phyloP scores from a whole-genome alignment of 805 yeast species.

The Saccharomycopsis synnaedendra region DNA sequence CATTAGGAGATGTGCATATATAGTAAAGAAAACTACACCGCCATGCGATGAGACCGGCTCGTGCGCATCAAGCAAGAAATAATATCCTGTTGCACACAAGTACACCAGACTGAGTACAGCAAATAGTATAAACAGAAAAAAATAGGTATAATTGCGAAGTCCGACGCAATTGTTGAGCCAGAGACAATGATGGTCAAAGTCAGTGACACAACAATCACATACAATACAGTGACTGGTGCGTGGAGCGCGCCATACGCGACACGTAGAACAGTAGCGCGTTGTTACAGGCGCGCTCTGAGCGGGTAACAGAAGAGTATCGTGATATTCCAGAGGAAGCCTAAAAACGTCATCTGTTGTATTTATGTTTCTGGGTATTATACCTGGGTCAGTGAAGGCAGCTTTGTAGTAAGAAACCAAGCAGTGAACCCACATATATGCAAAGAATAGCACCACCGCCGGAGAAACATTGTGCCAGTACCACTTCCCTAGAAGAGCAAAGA shows the following conservation, averaged over 20 bases:
- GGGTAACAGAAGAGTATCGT: conserved; percentile 38
- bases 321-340: conserved; percentile 46
- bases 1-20: conserved; percentile 34
- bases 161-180: conserved; percentile 75
- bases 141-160: conserved; percentile 54
- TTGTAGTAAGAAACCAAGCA: conserved; percentile 36
- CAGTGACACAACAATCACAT: conserved; percentile 52
- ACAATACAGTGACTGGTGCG: conserved; percentile 63
- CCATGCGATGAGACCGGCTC: conserved; percentile 20
- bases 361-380: conserved; percentile 53
- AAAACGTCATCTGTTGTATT: conserved; percentile 37
- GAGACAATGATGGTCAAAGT: conserved; percentile 61
- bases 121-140: conserved; percentile 37
- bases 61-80: conserved; percentile 20
- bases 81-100: conserved; percentile 23
- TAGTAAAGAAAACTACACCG: conserved; percentile 38
- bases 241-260: conserved; percentile 69
- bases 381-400: conserved; percentile 59
- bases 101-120: conserved; percentile 23
- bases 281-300: conserved; percentile 26
- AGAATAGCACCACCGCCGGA: conserved; percentile 45
- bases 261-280: conserved; percentile 50
- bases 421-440: conserved; percentile 46
- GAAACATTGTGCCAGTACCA: conserved; percentile 49
- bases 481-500: conserved; percentile 34